A percentile compares a stretch with the other conserved stretches of the same genome.
Evolutionary conservation across 352 stramenopile species (phyloP).

Genomic region (Pythium coloratum): DNA sequence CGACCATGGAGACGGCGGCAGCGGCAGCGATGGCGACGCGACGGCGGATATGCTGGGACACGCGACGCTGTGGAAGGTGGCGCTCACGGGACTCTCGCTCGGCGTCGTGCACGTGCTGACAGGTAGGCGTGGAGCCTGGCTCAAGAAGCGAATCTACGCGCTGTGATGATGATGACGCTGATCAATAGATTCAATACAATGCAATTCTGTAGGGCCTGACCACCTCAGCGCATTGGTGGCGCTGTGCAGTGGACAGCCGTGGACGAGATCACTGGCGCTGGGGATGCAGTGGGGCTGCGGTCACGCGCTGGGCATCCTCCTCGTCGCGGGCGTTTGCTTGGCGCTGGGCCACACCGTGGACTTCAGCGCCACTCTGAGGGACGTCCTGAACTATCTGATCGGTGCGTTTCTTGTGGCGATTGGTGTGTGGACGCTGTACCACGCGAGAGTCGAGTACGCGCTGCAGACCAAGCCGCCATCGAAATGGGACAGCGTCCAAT

Average conservation of each 20-base stretch:
- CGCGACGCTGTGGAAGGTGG: constrained; percentile 33
- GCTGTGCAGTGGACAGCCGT: constrained; percentile 71
- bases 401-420: constrained; percentile 64
- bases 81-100: constrained; percentile 42
- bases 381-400: constrained; percentile 63
- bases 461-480: constrained; percentile 30
- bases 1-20: not conserved
- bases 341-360: constrained; percentile 42
- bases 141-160: not conserved
- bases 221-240: constrained; percentile 88
- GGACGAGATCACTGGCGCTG: constrained; percentile 61
- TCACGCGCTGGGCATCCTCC: constrained; percentile 84
- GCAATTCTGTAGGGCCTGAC: constrained; percentile 58
- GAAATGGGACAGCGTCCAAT: constrained; percentile 56
- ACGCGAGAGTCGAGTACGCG: constrained; percentile 39
- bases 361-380: constrained; percentile 29
- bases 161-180: not conserved
- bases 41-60: constrained; percentile 20
- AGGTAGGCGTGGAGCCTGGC: constrained; percentile 19
- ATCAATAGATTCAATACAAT: not conserved
- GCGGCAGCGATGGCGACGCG: not conserved
- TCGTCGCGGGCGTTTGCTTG: constrained; percentile 54
- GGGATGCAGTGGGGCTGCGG: constrained; percentile 88
- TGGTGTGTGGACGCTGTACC: constrained; percentile 50
- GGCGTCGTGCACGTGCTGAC: constrained; percentile 61